Base-by-base conservation (phyloP, 2,329 filamentous ascomycete species). In the Colletotrichum liaoningense region DNA sequence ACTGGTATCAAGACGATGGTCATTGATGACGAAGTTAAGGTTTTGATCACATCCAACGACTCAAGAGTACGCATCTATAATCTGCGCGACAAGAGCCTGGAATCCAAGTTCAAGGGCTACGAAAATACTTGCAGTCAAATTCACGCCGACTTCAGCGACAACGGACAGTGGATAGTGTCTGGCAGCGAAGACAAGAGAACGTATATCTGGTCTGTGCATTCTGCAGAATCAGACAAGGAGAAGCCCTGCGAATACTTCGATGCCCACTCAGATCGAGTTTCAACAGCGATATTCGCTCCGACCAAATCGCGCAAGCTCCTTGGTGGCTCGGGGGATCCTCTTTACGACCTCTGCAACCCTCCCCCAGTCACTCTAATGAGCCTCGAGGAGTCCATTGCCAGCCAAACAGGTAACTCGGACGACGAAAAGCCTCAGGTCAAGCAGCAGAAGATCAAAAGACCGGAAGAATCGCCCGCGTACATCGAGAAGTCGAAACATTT, bases 331-430 rank as follows among this genome's bases (percentile, higher is more conserved):
- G 94, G 94, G 68, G 95, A 99, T 80, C 95, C 97, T 1, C 90
- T 99, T n/a, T 99, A 95, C 81, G 95, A 98, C 78, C 88, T 98
- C 1, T 98, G 97, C 86, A 98, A 98, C 77, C 97, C 97, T 5
- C 97, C 96, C 0, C 95, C 96, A 0, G 91, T 98, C 19, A 95
- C 91, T 7, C 86, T 98, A 22, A 87, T 95, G 74, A 95, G 93
- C 76, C 89, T 92, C 30, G 91, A 93, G 24, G 94, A 97, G 78
- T 83, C 82, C 35, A 65, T 75, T 7, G 83, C 83, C 1, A 89
- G 84, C 68, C 84, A 86, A 69, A 81, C 81, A 2, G 82, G 81
- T 2, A 78, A 84, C 14, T 81, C 81, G 5, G 79, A 82, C 60
- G 78, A 85, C 72, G 78, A 81, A 73, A 75, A 77, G 22, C 71